Evolutionary conservation across 495 filamentous ascomycete genomes (phyloP).

Genomic region (Thermothielavioides terrestris): DNA sequence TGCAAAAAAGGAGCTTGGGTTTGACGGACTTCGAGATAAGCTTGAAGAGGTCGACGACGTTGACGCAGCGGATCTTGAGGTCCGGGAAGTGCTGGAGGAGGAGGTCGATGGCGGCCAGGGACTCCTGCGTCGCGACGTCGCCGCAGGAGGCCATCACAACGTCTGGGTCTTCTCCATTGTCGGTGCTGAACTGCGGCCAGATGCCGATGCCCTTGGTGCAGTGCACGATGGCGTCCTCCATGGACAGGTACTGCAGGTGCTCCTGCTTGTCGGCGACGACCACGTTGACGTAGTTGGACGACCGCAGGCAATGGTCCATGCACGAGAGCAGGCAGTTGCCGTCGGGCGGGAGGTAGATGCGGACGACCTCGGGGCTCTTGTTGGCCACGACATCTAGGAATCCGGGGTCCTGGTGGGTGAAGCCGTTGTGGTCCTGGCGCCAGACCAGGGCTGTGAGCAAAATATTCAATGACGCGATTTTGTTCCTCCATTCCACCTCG

Average conservation of each 20-base stretch:
- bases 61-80: conserved; percentile 65
- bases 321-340: conserved; percentile 62
- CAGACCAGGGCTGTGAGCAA: conserved; percentile 66
- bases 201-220: conserved; percentile 59
- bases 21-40: conserved; percentile 58
- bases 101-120: conserved; percentile 57
- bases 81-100: conserved; percentile 55
- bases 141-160: conserved; percentile 63
- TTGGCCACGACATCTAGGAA: conserved; percentile 69
- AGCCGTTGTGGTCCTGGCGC: conserved; percentile 73
- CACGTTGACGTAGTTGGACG: conserved; percentile 67
- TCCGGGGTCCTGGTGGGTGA: conserved; percentile 70
- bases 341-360: conserved; percentile 69
- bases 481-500: conserved; percentile 61
- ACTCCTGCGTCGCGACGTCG: conserved; percentile 61
- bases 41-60: conserved; percentile 68
- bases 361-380: conserved; percentile 65
- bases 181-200: conserved; percentile 44
- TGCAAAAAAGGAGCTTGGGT: too few species aligned
- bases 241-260: conserved; percentile 60
- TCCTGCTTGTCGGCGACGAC: conserved; percentile 69
- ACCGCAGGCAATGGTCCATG: conserved; percentile 61
- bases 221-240: conserved; percentile 58
- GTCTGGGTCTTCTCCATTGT: conserved; percentile 55
- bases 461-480: conserved; percentile 63